Evolutionary conservation across 345 rosid genomes (phyloP).

Genomic region (Eucalyptus marginata): DNA sequence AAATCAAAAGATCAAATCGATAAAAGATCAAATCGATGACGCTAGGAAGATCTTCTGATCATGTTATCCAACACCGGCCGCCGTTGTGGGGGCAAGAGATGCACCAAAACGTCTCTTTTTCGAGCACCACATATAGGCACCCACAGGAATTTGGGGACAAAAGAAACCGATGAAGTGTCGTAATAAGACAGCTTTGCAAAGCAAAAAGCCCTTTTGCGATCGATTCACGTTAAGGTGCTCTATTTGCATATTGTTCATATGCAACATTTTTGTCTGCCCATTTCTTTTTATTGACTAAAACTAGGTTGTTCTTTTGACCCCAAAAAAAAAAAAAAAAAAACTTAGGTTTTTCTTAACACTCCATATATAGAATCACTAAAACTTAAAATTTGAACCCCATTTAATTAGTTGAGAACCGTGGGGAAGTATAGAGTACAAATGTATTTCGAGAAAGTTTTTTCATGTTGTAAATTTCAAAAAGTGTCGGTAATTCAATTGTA

Average conservation of each 20-base stretch:
- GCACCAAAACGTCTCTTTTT: not conserved
- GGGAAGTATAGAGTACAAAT: not conserved
- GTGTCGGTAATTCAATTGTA: not conserved
- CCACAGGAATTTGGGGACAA: not conserved
- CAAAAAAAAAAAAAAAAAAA: accelerated
- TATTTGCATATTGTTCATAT: not conserved
- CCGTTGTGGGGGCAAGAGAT: not conserved
- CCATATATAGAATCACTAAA: not conserved
- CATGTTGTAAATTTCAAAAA: not conserved
- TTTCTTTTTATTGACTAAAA: not conserved
- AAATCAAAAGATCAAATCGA: not conserved
- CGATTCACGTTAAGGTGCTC: not conserved
- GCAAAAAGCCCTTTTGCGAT: not conserved
- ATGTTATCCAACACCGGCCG: not conserved
- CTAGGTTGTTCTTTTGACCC: not conserved
- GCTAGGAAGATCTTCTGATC: not conserved
- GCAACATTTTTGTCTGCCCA: not conserved
- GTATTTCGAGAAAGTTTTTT: not conserved
- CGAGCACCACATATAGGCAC: not conserved
- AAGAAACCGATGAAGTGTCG: not conserved
- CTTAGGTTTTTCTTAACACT: not conserved
- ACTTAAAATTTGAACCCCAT: not conserved
- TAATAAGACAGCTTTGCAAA: not conserved
- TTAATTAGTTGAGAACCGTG: not conserved
- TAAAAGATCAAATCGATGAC: not conserved